Evolutionary conservation across 768 basidiomycete genomes (phyloP).

Genomic region (Leccinum arenicola): DNA sequence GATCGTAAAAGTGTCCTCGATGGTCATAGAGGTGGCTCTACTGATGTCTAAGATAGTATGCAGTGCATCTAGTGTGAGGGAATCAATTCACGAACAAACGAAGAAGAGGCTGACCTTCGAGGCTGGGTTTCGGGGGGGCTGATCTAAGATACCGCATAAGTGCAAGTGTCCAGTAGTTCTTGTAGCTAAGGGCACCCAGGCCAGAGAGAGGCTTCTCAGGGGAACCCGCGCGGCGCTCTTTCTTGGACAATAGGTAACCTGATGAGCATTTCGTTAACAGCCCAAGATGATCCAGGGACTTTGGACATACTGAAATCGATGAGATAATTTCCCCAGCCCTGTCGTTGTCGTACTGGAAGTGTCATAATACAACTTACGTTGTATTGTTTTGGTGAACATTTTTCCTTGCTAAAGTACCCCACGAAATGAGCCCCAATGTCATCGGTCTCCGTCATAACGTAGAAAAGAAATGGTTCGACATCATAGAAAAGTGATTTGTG

Average conservation of each 20-base stretch:
- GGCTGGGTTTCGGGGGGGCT: slow-evolving; percentile 54
- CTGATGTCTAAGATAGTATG: slow-evolving; percentile 64
- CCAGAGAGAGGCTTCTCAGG: slow-evolving; percentile 96
- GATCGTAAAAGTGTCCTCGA: slow-evolving; percentile 80
- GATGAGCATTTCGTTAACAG: slow-evolving; percentile 2
- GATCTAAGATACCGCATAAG: slow-evolving; percentile 75
- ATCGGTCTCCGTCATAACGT: slow-evolving; percentile 92
- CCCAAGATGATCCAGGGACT: slow-evolving; percentile 6
- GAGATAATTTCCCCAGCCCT: slow-evolving; percentile 95
- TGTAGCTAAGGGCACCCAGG: slow-evolving; percentile 91
- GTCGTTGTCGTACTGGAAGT: slow-evolving; percentile 87
- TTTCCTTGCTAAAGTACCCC: slow-evolving; percentile 99
- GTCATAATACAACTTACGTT: slow-evolving; percentile 99
- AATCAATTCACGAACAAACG: slow-evolving; percentile 11
- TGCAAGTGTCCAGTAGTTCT: slow-evolving; percentile 89
- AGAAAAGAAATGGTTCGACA: slow-evolving; percentile 98
- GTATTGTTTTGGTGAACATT: slow-evolving; percentile 91
- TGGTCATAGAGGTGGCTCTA: slow-evolving; percentile 82
- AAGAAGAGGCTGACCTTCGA: slow-evolving; percentile 62
- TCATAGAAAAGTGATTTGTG: slow-evolving; percentile 99
- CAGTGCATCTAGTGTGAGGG: slow-evolving; percentile 20
- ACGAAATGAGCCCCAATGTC: slow-evolving; percentile 91
- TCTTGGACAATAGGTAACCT: slow-evolving; percentile 97
- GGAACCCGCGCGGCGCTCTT: slow-evolving; percentile 85
- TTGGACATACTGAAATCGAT: slow-evolving; percentile 87